A percentile compares a stretch with the other conserved stretches of the same genome.
These are phyloP conservation scores for Chaetothyriales sp. DNA, from an alignment of 2,329 filamentous ascomycete species.

Conservation along the genomic window DNA sequence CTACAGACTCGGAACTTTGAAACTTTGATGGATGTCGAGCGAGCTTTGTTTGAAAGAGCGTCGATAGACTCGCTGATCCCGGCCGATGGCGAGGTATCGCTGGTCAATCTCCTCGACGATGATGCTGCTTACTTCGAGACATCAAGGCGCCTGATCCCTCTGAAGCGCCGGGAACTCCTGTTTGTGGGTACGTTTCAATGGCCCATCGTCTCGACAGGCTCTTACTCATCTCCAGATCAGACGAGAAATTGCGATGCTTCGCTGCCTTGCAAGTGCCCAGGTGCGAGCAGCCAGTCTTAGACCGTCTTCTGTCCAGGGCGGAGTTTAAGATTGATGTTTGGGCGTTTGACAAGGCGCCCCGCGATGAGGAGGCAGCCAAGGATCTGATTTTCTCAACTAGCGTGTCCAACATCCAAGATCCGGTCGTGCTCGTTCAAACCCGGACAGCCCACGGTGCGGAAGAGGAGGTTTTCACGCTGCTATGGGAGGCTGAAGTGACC, in stretches of 20 bases:
- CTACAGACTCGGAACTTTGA: not conserved
- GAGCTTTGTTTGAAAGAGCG: not conserved
- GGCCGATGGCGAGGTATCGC: not conserved
- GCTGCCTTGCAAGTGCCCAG: conserved; percentile 37
- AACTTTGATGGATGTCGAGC: not conserved
- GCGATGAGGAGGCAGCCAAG: conserved; percentile 19
- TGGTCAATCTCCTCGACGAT: not conserved
- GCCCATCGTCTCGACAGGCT: conserved; percentile 13
- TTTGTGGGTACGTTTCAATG: not conserved
- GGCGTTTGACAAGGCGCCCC: conserved; percentile 22
- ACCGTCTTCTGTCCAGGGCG: conserved; percentile 34
- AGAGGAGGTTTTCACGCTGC: conserved; percentile 20
- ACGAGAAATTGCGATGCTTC: conserved; percentile 39
- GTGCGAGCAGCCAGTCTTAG: conserved; percentile 33
- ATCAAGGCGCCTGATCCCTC: not conserved
- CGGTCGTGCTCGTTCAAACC: conserved; percentile 31
- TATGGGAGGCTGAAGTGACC: conserved; percentile 31
- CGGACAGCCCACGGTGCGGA: conserved; percentile 25
- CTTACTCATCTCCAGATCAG: conserved; percentile 38
- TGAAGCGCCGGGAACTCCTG: not conserved
- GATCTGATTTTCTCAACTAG: conserved; percentile 30
- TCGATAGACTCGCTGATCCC: not conserved
- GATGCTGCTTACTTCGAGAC: not conserved
- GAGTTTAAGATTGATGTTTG: conserved; percentile 37
- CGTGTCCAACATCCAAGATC: conserved; percentile 26